Evolutionary conservation across 2,329 filamentous ascomycete genomes (phyloP).

Genomic region (Herpotrichia juniperi): DNA sequence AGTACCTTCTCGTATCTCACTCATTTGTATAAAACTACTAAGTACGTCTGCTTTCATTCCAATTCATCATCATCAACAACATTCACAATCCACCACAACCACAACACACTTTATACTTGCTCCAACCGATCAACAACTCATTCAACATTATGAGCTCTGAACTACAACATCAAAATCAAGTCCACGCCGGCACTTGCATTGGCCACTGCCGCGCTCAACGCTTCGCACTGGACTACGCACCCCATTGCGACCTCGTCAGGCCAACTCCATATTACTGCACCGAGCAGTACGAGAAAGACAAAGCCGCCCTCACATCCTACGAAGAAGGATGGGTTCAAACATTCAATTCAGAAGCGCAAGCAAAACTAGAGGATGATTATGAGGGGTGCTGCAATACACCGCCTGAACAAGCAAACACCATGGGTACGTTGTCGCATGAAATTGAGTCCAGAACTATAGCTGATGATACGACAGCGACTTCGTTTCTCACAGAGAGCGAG

Average conservation of each 20-base stretch:
- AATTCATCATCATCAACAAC: slow-evolving; percentile 1
- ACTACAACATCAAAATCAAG: neutral
- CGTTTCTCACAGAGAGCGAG: neutral
- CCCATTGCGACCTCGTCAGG: no score
- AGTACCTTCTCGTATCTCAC: neutral
- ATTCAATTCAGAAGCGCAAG: slow-evolving; percentile 8
- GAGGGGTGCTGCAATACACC: slow-evolving; percentile 15
- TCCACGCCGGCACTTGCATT: slow-evolving; percentile 17
- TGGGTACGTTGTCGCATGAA: slow-evolving; percentile 4
- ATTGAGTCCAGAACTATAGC: neutral
- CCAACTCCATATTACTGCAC: no score
- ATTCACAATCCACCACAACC: neutral
- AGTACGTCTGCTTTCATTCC: neutral
- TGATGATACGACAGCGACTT: slow-evolving; percentile 4
- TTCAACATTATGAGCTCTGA: neutral
- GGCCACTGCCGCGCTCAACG: slow-evolving; percentile 35
- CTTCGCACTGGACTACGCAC: slow-evolving; percentile 22
- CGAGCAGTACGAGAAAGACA: slow-evolving; percentile 24
- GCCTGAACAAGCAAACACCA: neutral
- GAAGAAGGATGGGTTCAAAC: slow-evolving; percentile 13
- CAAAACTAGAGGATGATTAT: slow-evolving; percentile 13
- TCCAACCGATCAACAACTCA: neutral
- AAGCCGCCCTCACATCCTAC: slow-evolving; percentile 16
- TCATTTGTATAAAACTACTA: neutral
- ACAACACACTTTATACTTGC: neutral